Conservation (phyloP, 257 asterid genomes). For the Przewalskia tangutica region DNA sequence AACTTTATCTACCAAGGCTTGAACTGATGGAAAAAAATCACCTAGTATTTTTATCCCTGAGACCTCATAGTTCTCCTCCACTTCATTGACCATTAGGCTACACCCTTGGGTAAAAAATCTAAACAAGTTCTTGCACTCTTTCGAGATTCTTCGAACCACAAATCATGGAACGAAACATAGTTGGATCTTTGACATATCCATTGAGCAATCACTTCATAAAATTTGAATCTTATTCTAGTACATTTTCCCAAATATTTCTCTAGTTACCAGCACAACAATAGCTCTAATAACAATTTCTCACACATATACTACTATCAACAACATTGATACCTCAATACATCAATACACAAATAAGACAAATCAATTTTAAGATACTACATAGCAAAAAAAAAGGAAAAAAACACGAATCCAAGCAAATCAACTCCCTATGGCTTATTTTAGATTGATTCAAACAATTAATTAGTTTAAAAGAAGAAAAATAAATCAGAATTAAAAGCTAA, state of each 20-base stretch:
- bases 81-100: no score
- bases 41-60: no score
- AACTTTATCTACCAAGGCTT: no score
- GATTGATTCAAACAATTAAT: not conserved
- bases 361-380: not conserved
- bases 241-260: no score
- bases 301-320: not conserved
- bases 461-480: not conserved
- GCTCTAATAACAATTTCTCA: not conserved
- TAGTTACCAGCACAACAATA: not conserved
- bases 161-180: not conserved
- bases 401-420: not conserved
- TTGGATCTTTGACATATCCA: not conserved
- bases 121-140: not conserved
- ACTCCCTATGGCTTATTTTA: not conserved
- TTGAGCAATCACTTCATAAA: not conserved
- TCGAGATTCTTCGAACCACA: not conserved
- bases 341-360: not conserved
- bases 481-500: not conserved
- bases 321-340: not conserved
- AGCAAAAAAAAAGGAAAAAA: not conserved
- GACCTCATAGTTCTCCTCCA: no score
- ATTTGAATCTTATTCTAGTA: not conserved
- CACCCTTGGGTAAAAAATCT: not conserved
- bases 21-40: no score